A percentile compares a stretch with the other conserved stretches of the same genome.
These are phyloP conservation scores for Mycena chlorophos DNA, from an alignment of 768 basidiomycete genomes.

Conservation along the genomic window DNA sequence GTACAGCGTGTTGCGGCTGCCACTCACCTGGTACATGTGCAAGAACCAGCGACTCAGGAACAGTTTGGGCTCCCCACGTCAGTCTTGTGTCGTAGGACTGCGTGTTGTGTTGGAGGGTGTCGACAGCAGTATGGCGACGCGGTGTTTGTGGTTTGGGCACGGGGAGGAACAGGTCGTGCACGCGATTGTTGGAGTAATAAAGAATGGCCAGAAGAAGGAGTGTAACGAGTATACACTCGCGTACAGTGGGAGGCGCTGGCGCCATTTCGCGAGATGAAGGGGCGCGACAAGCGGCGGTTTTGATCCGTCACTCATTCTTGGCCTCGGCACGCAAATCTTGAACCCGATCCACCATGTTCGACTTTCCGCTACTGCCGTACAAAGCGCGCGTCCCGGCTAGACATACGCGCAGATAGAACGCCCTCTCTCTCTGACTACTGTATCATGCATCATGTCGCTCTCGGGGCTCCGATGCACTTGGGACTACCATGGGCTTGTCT, in stretches of 20 bases:
- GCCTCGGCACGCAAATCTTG: neutral
- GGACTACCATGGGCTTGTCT: slow-evolving; percentile 9
- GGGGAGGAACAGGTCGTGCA: slow-evolving; percentile 5
- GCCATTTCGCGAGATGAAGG: slow-evolving; percentile 27
- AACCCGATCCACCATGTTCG: neutral
- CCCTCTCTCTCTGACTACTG: neutral
- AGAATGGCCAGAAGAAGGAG: slow-evolving; percentile 49
- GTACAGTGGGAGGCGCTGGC: slow-evolving; percentile 49
- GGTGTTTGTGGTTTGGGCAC: slow-evolving; percentile 10
- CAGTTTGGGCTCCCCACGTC: slow-evolving; percentile 37
- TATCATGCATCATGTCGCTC: slow-evolving; percentile 3
- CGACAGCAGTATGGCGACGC: slow-evolving; percentile 3
- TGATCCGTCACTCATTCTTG: slow-evolving; percentile 1
- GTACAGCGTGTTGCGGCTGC: neutral
- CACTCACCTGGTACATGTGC: slow-evolving; percentile 73
- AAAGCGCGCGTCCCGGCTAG: neutral
- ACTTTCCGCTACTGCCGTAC: neutral
- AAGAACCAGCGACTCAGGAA: slow-evolving; percentile 66
- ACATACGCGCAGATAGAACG: neutral
- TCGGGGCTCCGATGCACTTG: neutral
- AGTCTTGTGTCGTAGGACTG: slow-evolving; percentile 31
- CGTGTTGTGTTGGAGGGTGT: slow-evolving; percentile 16
- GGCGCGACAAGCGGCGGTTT: neutral
- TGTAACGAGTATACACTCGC: slow-evolving; percentile 54
- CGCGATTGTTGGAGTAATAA: slow-evolving; percentile 38